These are phyloP conservation scores for Neurospora africana DNA, from an alignment of 495 filamentous ascomycete species.

Conservation along the genomic window DNA sequence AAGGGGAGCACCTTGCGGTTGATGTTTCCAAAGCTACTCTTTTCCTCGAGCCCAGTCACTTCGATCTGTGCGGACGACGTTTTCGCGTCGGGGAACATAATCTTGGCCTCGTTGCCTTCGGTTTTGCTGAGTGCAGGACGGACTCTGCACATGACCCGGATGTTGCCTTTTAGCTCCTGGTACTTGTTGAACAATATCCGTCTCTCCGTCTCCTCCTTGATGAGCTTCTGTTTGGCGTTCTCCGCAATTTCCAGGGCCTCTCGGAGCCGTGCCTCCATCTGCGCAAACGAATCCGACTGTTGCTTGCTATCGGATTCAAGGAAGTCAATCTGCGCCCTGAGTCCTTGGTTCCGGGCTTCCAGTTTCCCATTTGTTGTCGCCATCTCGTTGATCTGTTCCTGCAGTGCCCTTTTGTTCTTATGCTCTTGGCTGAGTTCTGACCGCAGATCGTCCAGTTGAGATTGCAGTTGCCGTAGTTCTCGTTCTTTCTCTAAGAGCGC, in stretches of 20 bases:
- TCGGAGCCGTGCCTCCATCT: constrained; percentile 64
- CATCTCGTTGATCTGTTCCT: constrained; percentile 51
- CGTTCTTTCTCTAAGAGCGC: constrained; percentile 53
- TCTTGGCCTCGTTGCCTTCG: constrained; percentile 50
- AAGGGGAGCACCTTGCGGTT: constrained; percentile 72
- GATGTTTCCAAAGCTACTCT: constrained; percentile 65
- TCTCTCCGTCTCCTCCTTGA: constrained; percentile 81
- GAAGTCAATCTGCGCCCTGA: constrained; percentile 72
- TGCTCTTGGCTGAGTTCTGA: constrained; percentile 50
- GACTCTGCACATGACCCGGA: constrained; percentile 94
- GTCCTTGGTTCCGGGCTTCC: constrained; percentile 61
- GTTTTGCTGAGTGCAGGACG: constrained; percentile 61
- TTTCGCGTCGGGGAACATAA: constrained; percentile 69
- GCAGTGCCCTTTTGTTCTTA: constrained; percentile 11
- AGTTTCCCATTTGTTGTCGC: constrained; percentile 53
- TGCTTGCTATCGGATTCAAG: constrained; percentile 80
- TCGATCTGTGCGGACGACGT: constrained; percentile 73
- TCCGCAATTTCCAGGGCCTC: constrained; percentile 61
- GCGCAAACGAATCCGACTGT: constrained; percentile 68
- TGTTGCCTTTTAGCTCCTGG: constrained; percentile 98
- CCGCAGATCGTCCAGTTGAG: constrained; percentile 42
- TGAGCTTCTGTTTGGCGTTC: constrained; percentile 67
- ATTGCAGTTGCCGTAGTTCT: constrained; percentile 45
- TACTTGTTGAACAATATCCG: constrained; percentile 95
- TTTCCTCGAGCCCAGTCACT: constrained; percentile 72